Evolutionary conservation across 2,329 filamentous ascomycete genomes (phyloP).

Genomic region (Diaporthe sp.): DNA sequence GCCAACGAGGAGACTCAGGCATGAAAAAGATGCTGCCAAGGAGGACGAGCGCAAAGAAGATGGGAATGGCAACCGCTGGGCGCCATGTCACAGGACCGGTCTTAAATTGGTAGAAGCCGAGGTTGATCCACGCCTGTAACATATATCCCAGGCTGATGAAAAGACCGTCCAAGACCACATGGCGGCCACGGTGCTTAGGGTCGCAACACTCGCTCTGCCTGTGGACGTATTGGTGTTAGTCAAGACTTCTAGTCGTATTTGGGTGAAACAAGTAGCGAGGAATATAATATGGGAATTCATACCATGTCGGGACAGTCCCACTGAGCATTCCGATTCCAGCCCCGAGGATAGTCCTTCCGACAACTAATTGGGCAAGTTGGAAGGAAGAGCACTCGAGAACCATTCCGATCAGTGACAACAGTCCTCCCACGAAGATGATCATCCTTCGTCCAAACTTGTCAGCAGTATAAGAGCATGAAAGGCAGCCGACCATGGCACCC

Average conservation of each 20-base stretch:
- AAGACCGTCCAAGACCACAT: slow-evolving; percentile 52
- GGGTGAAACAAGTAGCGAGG: not conserved
- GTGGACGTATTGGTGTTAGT: not conserved
- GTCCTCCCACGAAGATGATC: slow-evolving; percentile 54
- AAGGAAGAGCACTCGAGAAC: slow-evolving; percentile 56
- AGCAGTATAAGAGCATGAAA: slow-evolving; percentile 52
- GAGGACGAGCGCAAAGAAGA: slow-evolving; percentile 49
- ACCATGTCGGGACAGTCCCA: slow-evolving; percentile 55
- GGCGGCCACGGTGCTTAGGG: slow-evolving; percentile 57
- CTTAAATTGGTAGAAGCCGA: slow-evolving; percentile 37
- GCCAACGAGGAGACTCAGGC: slow-evolving; percentile 47
- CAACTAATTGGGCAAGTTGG: slow-evolving; percentile 55
- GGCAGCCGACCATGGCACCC: slow-evolving; percentile 52
- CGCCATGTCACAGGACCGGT: slow-evolving; percentile 40
- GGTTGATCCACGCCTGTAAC: slow-evolving; percentile 39
- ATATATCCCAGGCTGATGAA: slow-evolving; percentile 39
- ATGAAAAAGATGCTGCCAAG: slow-evolving; percentile 50
- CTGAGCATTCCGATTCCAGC: slow-evolving; percentile 54
- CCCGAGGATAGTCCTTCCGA: slow-evolving; percentile 55
- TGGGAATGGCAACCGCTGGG: slow-evolving; percentile 52
- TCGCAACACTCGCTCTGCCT: slow-evolving; percentile 53
- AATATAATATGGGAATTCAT: no score
- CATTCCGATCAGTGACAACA: slow-evolving; percentile 57
- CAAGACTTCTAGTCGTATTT: not conserved
- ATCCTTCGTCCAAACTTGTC: slow-evolving; percentile 56